Conservation (phyloP, 169 alveolate genomes). For the Babesia divergens region DNA sequence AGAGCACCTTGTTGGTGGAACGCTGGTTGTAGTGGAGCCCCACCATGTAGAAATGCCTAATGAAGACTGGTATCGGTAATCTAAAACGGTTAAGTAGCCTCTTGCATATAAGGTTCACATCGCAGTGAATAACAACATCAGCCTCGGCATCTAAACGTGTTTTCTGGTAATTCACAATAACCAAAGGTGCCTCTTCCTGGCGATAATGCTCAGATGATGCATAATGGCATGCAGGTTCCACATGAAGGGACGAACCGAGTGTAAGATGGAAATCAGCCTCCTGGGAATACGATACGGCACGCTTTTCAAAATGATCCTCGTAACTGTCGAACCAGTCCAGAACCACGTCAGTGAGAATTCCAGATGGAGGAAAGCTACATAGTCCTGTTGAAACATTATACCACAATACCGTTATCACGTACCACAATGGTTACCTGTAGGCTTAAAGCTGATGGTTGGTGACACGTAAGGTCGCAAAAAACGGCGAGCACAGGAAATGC, state of each 20-base stretch:
- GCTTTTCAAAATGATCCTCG: slow-evolving; percentile 72
- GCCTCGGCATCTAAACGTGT: slow-evolving; percentile 75
- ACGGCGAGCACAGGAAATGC: slow-evolving; percentile 78
- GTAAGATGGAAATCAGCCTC: slow-evolving; percentile 76
- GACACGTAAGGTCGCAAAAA: slow-evolving; percentile 75
- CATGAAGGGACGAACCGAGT: slow-evolving; percentile 78
- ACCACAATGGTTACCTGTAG: slow-evolving; percentile 83
- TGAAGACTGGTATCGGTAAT: slow-evolving; percentile 2
- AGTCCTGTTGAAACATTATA: slow-evolving; percentile 26
- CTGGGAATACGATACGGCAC: slow-evolving; percentile 65
- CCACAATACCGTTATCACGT: background rate
- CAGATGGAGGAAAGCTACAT: slow-evolving; percentile 80
- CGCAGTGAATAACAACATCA: slow-evolving; percentile 67
- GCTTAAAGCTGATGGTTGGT: slow-evolving; percentile 78
- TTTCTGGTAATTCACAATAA: slow-evolving; percentile 77
- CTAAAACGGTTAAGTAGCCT: slow-evolving; percentile 26
- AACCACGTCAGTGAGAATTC: slow-evolving; percentile 79
- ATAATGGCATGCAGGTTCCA: slow-evolving; percentile 81
- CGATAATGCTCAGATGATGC: slow-evolving; percentile 74
- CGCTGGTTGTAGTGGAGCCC: slow-evolving; percentile 13
- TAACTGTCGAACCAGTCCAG: slow-evolving; percentile 83
- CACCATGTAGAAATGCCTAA: slow-evolving; percentile 14
- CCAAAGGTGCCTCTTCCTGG: slow-evolving; percentile 58
- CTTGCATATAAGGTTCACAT: slow-evolving; percentile 66
- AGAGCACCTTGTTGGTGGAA: background rate